phyloP scores from a whole-genome alignment of 176 grass and related monocot species.

The Themeda triandra region DNA sequence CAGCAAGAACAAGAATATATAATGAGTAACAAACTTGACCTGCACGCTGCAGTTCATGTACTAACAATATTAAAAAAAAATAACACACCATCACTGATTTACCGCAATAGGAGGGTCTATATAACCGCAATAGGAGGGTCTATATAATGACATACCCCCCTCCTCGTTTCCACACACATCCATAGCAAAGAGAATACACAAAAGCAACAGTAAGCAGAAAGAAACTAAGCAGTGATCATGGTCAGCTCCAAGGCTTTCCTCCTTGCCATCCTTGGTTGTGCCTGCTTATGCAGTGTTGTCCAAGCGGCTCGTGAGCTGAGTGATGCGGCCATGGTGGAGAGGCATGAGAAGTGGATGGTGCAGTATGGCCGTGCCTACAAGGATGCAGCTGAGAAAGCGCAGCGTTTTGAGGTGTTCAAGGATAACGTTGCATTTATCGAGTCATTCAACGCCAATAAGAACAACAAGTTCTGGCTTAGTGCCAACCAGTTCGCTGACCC shows the following conservation, averaged over 20 bases:
- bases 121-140: too few relatives aligned
- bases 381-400: not conserved
- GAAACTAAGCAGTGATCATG: not conserved
- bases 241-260: constrained; percentile 27
- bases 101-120: too few relatives aligned
- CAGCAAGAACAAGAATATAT: not conserved
- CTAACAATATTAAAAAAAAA: too few relatives aligned
- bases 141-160: too few relatives aligned
- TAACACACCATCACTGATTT: too few relatives aligned
- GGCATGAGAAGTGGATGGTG: not conserved
- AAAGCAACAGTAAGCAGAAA: too few relatives aligned
- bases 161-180: too few relatives aligned
- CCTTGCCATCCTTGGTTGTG: not conserved
- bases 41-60: not conserved
- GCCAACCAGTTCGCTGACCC: constrained; percentile 12
- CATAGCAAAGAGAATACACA: too few relatives aligned
- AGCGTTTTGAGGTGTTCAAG: not conserved
- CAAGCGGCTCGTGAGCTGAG: not conserved
- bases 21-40: not conserved
- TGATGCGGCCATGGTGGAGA: not conserved
- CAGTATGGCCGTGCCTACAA: not conserved
- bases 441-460: not conserved
- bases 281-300: not conserved
- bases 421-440: not conserved
- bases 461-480: not conserved